A percentile compares a stretch with the other conserved stretches of the same genome.
Conservation (phyloP, 2,329 filamentous ascomycete genomes). For the Pseudogymnoascus sp. region DNA sequence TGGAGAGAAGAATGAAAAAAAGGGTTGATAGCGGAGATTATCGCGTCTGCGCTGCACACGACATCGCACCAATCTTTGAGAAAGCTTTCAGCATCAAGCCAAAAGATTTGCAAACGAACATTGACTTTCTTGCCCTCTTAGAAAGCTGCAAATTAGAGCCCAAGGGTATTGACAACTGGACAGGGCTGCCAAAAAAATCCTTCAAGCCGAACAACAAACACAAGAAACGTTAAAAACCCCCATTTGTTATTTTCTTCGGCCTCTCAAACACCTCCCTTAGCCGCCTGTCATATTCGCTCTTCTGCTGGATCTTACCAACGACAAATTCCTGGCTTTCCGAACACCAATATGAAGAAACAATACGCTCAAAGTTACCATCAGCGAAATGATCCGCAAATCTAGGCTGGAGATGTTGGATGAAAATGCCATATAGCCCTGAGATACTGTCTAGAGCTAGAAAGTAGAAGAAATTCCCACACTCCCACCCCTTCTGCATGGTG, state of each 20-base stretch:
- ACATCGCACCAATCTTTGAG: conserved; percentile 21
- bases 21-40: conserved; percentile 28
- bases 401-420: too few species aligned
- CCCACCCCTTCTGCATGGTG: too few species aligned
- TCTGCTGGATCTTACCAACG: too few species aligned
- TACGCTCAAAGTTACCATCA: too few species aligned
- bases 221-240: background rate
- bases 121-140: conserved; percentile 17
- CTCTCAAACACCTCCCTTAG: too few species aligned
- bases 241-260: background rate
- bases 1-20: conserved; percentile 29
- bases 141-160: conserved; percentile 8
- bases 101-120: conserved; percentile 27
- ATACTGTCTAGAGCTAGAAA: too few species aligned
- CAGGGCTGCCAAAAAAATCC: conserved; percentile 11
- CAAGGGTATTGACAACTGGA: conserved; percentile 13
- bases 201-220: conserved; percentile 13
- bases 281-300: too few species aligned
- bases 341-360: too few species aligned
- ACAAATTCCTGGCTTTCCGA: too few species aligned
- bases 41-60: conserved; percentile 33
- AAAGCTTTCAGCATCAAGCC: conserved; percentile 26
- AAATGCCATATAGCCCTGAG: too few species aligned
- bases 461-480: too few species aligned
- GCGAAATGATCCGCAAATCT: too few species aligned